Conservation (phyloP, 2,329 filamentous ascomycete species). For the Epichloe brachyelytri region DNA sequence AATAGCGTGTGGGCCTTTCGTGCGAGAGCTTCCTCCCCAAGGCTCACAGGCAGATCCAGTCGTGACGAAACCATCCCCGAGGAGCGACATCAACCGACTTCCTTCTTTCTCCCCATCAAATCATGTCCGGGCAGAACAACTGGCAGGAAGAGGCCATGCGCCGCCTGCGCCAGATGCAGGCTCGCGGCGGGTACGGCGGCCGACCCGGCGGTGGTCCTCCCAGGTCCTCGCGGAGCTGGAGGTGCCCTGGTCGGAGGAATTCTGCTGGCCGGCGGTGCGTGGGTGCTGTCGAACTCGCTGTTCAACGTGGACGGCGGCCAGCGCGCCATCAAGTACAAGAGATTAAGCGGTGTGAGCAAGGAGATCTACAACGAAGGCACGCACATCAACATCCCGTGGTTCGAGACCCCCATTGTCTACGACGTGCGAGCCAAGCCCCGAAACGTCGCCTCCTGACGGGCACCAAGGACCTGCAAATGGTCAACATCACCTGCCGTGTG, state of each 20-base stretch:
- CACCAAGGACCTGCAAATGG: slow-evolving; percentile 99
- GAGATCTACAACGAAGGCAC: slow-evolving; percentile 97
- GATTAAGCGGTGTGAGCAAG: slow-evolving; percentile 82
- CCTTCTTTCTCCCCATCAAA: not conserved
- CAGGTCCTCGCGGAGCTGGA: slow-evolving; percentile 26
- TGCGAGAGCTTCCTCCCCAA: not conserved
- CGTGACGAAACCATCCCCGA: not conserved
- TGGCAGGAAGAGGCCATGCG: slow-evolving; percentile 39
- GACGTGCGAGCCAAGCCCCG: slow-evolving; percentile 96
- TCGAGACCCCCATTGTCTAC: slow-evolving; percentile 93
- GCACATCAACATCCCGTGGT: slow-evolving; percentile 88
- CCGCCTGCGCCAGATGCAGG: slow-evolving; percentile 35
- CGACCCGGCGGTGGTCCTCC: slow-evolving; percentile 26
- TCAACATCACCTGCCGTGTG: slow-evolving; percentile 99
- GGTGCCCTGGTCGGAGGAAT: slow-evolving; percentile 27
- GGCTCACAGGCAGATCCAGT: not conserved
- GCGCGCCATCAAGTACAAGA: slow-evolving; percentile 95
- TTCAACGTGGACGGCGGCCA: slow-evolving; percentile 95
- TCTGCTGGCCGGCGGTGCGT: slow-evolving; percentile 34
- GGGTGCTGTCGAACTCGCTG: slow-evolving; percentile 46
- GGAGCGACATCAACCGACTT: not conserved
- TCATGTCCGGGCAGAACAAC: slow-evolving; percentile 24
- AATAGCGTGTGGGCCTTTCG: not conserved
- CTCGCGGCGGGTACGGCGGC: slow-evolving; percentile 28
- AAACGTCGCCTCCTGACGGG: slow-evolving; percentile 95